Base-by-base conservation (phyloP, 225 moss, liverwort and hornwort genomes). In the Straminergon stramineum region DNA sequence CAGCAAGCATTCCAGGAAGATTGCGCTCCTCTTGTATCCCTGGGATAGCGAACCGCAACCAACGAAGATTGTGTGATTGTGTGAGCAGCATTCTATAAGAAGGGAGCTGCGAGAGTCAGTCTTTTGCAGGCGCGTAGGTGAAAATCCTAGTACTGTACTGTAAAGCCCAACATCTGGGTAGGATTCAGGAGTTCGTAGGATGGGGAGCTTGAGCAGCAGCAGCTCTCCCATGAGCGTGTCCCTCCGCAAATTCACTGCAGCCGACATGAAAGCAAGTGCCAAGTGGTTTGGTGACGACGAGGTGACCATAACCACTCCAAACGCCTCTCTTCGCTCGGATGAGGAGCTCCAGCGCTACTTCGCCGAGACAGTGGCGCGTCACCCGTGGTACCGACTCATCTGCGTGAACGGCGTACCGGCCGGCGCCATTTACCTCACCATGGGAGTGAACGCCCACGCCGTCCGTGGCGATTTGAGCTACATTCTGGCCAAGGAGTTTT, bases 381-480 rank as follows among this genome's bases (percentile, higher is more conserved):
- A 93, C 86, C 91, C 88, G 77, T 94, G 94, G 94, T 93, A 88
- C 91, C 93, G 94, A 10, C 77, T 93, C 70, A 93, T 94, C 67
- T 93, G 91, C 89, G 92, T 94, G 65, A 75, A 94, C 86, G 94
- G 88, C 35, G 89, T 70, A 67, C 90, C 91, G 30, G 93, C 91
- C 22, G 94, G 94, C 31, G 88, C 93, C 43, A 90, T 96, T 26
- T 89, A 91, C 73, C 84, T 96, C 82, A 91, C 86, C 45, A 21
- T 84, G 13, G 95, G 94, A 11, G 32, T 8, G 16, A 90, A 88
- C 7, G 86, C 3, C 6, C 95, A 96, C 88, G 74, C 91, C 15
- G 82, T 51, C 86, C 86, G 95, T 11, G 95, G 3, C 41, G 95
- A 96, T 19, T 74, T 96, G 84, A 95, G 96, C 91, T 96, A 95